phyloP scores from a whole-genome alignment of 345 rosid genomes.

The Gossypium longicalyx region DNA sequence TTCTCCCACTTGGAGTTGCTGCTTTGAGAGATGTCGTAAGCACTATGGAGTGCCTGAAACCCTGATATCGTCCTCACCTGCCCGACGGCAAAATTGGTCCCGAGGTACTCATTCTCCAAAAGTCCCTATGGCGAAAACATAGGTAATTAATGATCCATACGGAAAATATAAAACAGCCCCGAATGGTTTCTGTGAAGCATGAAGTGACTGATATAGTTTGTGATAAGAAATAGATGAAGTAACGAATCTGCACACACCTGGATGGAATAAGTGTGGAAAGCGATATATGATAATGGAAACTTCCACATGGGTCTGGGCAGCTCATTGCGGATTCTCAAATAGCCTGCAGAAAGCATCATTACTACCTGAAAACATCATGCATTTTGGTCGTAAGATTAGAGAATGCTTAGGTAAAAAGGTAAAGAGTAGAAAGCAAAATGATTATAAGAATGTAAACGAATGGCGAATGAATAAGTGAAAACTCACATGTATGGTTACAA shows the following conservation, averaged over 20 bases:
- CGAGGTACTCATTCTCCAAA: slow-evolving; percentile 90
- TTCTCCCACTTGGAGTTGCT: slow-evolving; percentile 84
- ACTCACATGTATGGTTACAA: slow-evolving; percentile 70
- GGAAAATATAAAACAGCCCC: not conserved
- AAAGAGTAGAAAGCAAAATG: not conserved
- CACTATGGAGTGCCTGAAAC: slow-evolving; percentile 57
- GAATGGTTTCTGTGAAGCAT: not conserved
- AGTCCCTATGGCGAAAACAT: slow-evolving; percentile 50
- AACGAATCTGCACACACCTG: slow-evolving; percentile 43
- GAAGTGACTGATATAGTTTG: not conserved
- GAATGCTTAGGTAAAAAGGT: not conserved
- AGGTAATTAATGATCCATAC: slow-evolving; percentile 4
- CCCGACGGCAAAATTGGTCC: slow-evolving; percentile 78
- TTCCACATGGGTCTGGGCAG: slow-evolving; percentile 83
- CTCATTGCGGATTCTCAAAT: slow-evolving; percentile 77
- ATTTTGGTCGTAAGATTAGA: slow-evolving; percentile 4
- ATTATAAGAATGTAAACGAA: not conserved
- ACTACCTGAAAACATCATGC: slow-evolving; percentile 53
- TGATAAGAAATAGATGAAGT: not conserved
- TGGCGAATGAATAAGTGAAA: not conserved
- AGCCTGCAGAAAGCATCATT: slow-evolving; percentile 98
- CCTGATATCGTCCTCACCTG: slow-evolving; percentile 91
- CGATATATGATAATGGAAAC: slow-evolving; percentile 82
- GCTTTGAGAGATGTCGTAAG: slow-evolving; percentile 72
- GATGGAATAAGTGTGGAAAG: slow-evolving; percentile 87